Evolutionary conservation across 306 rosid genomes (phyloP).

Genomic region (Vigna reflexopilosa): DNA sequence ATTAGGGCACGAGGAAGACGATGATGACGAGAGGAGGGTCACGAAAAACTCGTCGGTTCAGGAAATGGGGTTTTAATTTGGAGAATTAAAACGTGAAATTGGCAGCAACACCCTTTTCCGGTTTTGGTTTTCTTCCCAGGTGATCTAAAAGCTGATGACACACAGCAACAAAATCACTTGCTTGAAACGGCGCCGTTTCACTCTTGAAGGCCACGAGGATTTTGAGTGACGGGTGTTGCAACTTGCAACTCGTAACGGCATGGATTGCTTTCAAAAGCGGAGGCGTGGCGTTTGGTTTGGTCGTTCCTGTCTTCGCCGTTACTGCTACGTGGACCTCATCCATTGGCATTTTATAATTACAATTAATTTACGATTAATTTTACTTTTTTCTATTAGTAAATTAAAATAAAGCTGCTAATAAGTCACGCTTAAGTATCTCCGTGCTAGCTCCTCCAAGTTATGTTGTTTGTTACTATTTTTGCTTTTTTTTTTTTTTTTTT

Average conservation of each 20-base stretch:
- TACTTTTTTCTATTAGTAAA: not conserved
- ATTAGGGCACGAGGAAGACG: constrained; percentile 28
- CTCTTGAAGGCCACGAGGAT: constrained; percentile 25
- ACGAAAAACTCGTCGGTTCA: constrained; percentile 32
- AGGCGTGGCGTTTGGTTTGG: constrained; percentile 28
- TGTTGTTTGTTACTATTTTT: not conserved
- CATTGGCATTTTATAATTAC: not conserved
- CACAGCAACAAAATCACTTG: not conserved
- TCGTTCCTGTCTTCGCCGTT: constrained; percentile 50
- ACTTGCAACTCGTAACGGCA: constrained; percentile 25
- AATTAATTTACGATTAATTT: not conserved
- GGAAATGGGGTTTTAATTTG: not conserved
- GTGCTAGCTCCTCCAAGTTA: not conserved
- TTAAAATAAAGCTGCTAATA: not conserved
- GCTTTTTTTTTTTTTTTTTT: not conserved
- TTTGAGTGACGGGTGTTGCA: constrained; percentile 42
- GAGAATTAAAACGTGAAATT: constrained; percentile 14
- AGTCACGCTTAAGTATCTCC: constrained; percentile 1
- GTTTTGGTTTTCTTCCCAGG: not conserved
- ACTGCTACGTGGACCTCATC: constrained; percentile 5
- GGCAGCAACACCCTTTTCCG: constrained; percentile 5
- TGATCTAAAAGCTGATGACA: not conserved
- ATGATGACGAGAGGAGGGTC: constrained; percentile 10
- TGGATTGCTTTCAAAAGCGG: constrained; percentile 19
- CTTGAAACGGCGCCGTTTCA: constrained; percentile 44